Conservation (phyloP, 2,329 filamentous ascomycete genomes). For the Colletotrichum theobromicola region DNA sequence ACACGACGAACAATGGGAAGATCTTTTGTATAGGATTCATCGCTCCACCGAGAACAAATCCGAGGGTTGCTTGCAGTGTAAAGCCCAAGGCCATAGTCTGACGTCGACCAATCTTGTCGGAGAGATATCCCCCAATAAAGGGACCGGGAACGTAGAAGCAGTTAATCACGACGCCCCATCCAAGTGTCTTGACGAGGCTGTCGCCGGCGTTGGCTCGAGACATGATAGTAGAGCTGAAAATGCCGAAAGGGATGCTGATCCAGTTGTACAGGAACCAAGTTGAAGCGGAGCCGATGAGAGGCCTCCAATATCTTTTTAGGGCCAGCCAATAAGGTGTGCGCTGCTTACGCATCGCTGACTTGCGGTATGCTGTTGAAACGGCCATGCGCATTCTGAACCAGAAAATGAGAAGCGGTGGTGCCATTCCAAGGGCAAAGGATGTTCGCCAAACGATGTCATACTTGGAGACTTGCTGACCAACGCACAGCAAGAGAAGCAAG, state of each 20-base stretch:
- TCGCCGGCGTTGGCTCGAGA: slow-evolving; percentile 42
- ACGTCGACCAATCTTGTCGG: slow-evolving; percentile 53
- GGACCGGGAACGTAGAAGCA: slow-evolving; percentile 55
- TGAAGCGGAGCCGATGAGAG: slow-evolving; percentile 50
- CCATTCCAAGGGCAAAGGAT: slow-evolving; percentile 52
- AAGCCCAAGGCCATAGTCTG: slow-evolving; percentile 58
- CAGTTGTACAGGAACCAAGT: slow-evolving; percentile 62
- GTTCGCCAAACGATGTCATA: slow-evolving; percentile 55
- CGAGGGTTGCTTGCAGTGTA: slow-evolving; percentile 46
- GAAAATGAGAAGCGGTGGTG: slow-evolving; percentile 56
- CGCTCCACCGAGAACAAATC: slow-evolving; percentile 55
- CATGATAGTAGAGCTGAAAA: slow-evolving; percentile 60
- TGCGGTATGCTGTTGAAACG: slow-evolving; percentile 53
- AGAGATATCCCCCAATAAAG: slow-evolving; percentile 51
- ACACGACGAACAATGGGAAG: slow-evolving; percentile 54
- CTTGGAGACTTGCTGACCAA: slow-evolving; percentile 45
- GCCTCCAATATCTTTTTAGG: slow-evolving; percentile 52
- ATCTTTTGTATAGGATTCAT: slow-evolving; percentile 47
- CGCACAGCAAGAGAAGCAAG: slow-evolving; percentile 55
- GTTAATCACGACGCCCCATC: slow-evolving; percentile 52
- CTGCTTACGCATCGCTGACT: slow-evolving; percentile 50
- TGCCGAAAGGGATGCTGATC: slow-evolving; percentile 58
- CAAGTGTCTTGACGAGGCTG: slow-evolving; percentile 46
- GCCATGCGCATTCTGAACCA: slow-evolving; percentile 59
- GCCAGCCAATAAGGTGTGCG: slow-evolving; percentile 51